phyloP scores from a whole-genome alignment of 2,329 filamentous ascomycete genomes.

The Trichoderma cornu-damae region DNA sequence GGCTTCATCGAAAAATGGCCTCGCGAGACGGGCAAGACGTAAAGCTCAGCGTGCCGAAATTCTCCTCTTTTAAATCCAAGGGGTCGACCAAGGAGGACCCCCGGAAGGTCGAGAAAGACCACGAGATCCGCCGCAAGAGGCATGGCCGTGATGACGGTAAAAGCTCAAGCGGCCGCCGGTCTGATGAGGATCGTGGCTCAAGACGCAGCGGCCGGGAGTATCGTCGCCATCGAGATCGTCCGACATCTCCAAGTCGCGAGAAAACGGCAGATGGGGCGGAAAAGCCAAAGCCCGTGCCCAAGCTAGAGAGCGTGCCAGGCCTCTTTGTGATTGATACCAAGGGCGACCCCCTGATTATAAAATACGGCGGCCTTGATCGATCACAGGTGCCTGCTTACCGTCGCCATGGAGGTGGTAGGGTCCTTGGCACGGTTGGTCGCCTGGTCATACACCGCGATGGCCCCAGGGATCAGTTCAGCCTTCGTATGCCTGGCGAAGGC shows the following conservation, averaged over 20 bases:
- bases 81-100: slow-evolving; percentile 33
- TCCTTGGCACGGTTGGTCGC: slow-evolving; percentile 60
- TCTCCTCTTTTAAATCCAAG: slow-evolving; percentile 63
- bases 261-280: not conserved
- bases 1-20: not conserved
- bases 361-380: slow-evolving; percentile 68
- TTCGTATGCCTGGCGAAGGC: slow-evolving; percentile 41
- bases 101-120: slow-evolving; percentile 15
- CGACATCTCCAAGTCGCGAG: slow-evolving; percentile 11
- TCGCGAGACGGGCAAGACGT: not conserved
- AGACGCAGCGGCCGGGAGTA: slow-evolving; percentile 21
- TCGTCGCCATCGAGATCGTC: slow-evolving; percentile 21
- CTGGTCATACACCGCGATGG: slow-evolving; percentile 63
- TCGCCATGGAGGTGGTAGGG: slow-evolving; percentile 60
- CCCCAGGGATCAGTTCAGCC: slow-evolving; percentile 51
- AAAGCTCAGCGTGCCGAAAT: slow-evolving; percentile 51
- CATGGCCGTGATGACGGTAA: slow-evolving; percentile 20
- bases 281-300: not conserved
- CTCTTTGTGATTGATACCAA: slow-evolving; percentile 62
- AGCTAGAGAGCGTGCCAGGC: slow-evolving; percentile 23
- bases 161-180: slow-evolving; percentile 1
- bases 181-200: slow-evolving; percentile 19
- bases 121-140: slow-evolving; percentile 15
- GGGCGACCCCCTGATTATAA: slow-evolving; percentile 70
- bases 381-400: slow-evolving; percentile 67